Evolutionary conservation across 768 basidiomycete genomes (phyloP).

Genomic region (Cytidiella melzeri): DNA sequence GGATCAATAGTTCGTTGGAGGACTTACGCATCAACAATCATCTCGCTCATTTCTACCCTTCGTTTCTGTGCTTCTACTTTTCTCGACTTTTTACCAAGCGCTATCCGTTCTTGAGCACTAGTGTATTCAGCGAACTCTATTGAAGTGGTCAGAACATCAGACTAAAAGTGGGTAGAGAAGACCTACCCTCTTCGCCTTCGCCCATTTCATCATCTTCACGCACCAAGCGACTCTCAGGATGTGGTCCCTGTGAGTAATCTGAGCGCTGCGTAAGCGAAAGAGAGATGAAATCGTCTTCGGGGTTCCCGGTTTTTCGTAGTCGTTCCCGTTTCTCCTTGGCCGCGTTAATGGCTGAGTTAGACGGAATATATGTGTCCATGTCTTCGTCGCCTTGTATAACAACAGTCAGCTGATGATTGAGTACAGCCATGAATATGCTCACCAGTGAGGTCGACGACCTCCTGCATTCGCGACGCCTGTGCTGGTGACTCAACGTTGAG

Average conservation of each 20-base stretch:
- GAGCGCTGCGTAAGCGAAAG: conserved; percentile 56
- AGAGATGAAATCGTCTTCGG: conserved; percentile 71
- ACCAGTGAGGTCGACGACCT: conserved; percentile 26
- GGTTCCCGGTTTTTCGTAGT: conserved; percentile 41
- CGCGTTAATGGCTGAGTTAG: conserved; percentile 61
- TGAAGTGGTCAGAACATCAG: conserved; percentile 1
- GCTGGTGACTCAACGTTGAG: conserved; percentile 32
- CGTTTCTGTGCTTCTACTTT: conserved; percentile 65
- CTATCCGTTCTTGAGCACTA: conserved; percentile 80
- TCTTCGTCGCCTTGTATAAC: conserved; percentile 25
- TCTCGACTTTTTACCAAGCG: conserved; percentile 75
- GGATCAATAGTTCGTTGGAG: not conserved
- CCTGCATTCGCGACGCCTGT: conserved; percentile 25
- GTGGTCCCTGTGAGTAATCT: conserved; percentile 60
- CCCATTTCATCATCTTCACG: conserved; percentile 87
- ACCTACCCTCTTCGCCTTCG: conserved; percentile 80
- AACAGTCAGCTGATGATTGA: not conserved
- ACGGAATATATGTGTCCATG: conserved; percentile 49
- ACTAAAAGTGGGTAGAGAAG: not conserved
- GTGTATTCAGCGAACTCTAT: conserved; percentile 84
- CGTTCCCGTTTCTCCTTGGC: conserved; percentile 76
- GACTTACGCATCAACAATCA: conserved; percentile 76
- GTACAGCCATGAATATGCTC: conserved; percentile 6
- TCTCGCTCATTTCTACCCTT: conserved; percentile 66
- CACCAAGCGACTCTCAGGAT: conserved; percentile 77